These are phyloP conservation scores for Fusarium odoratissimum DNA, from an alignment of 2,329 filamentous ascomycete genomes.

Conservation along the genomic window DNA sequence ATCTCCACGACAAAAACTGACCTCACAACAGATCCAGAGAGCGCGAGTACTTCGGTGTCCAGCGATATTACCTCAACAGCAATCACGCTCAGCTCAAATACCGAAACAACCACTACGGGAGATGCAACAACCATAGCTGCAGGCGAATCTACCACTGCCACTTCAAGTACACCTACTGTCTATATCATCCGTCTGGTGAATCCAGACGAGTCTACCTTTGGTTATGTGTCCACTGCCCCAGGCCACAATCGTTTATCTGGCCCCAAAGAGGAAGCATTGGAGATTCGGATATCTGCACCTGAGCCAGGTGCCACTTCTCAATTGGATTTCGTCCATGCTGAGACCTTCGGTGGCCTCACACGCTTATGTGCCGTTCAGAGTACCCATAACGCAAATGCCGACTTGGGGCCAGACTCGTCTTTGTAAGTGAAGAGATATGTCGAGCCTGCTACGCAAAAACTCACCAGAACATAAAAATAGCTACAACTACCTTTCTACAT, in stretches of 20 bases:
- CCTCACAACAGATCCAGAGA: not conserved
- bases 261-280: not conserved
- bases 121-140: not conserved
- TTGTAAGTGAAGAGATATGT: not conserved
- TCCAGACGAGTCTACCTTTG: not conserved
- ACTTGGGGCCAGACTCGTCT: not conserved
- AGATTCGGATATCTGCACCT: not conserved
- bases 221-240: not conserved
- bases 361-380: not conserved
- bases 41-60: not conserved
- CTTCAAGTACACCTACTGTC: rapidly evolving
- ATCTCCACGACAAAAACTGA: not conserved
- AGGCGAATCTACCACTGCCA: too few relatives aligned
- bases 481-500: not conserved
- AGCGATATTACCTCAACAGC: not conserved
- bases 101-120: not conserved
- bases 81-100: not conserved
- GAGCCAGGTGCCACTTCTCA: not conserved
- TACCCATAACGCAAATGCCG: not conserved
- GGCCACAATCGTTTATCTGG: not conserved
- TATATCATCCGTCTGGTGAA: not conserved
- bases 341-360: not conserved
- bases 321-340: not conserved
- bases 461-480: not conserved
- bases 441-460: not conserved